phyloP scores from a whole-genome alignment of 495 filamentous ascomycete species.

The Aspergillus kassunensis region DNA sequence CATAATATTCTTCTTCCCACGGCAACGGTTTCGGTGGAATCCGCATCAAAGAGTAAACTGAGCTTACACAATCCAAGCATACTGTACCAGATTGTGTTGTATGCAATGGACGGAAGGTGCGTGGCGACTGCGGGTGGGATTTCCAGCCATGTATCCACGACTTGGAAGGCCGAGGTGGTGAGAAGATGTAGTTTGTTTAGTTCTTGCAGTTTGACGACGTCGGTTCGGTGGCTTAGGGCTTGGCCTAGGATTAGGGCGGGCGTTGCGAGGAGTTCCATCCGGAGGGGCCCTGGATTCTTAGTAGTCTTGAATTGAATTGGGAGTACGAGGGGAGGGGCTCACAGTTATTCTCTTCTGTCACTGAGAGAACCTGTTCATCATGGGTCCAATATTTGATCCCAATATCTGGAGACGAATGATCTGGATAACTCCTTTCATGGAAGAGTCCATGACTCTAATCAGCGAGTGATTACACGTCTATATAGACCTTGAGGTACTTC shows the following conservation, averaged over 20 bases:
- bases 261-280: background rate
- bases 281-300: background rate
- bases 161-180: background rate
- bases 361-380: too few relatives aligned
- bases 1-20: too few relatives aligned
- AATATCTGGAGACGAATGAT: too few relatives aligned
- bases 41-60: slow-evolving; percentile 5
- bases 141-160: background rate
- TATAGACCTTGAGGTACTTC: background rate
- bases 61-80: slow-evolving; percentile 4
- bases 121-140: background rate
- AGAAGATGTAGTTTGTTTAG: background rate
- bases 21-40: too few relatives aligned
- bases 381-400: too few relatives aligned
- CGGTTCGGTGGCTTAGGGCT: background rate
- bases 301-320: too few relatives aligned
- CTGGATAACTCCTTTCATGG: too few relatives aligned
- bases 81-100: slow-evolving; percentile 5
- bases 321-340: too few relatives aligned
- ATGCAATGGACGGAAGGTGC: background rate
- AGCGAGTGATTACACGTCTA: background rate
- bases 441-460: background rate
- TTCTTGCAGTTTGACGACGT: background rate
- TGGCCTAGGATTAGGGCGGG: slow-evolving; percentile 7
- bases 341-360: background rate